These are phyloP conservation scores for Waltergamsia citrina DNA, from an alignment of 2,329 filamentous ascomycete genomes.

Conservation along the genomic window DNA sequence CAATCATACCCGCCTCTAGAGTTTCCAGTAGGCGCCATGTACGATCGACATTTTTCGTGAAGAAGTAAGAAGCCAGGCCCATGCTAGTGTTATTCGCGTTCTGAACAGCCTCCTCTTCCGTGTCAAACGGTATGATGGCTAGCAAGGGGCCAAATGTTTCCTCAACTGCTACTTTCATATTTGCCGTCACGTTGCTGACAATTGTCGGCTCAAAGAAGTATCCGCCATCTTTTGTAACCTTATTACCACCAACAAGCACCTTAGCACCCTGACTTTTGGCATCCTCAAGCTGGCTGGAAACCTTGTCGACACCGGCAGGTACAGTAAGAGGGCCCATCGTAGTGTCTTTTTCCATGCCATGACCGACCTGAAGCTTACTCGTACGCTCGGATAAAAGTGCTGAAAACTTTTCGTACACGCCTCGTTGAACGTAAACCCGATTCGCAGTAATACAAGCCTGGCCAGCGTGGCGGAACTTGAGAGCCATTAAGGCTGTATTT, in stretches of 20 bases:
- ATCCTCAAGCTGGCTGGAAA: constrained; percentile 51
- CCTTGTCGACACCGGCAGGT: constrained; percentile 36
- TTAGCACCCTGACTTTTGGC: constrained; percentile 55
- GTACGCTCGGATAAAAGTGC: constrained; percentile 1
- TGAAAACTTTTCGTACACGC: constrained; percentile 6
- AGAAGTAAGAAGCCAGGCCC: constrained; percentile 66
- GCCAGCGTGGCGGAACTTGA: constrained; percentile 40
- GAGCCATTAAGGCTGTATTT: constrained; percentile 27
- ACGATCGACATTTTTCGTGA: constrained; percentile 34
- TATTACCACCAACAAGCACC: constrained; percentile 51
- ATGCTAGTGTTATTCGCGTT: constrained; percentile 59
- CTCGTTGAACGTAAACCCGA: constrained; percentile 38
- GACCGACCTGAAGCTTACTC: constrained; percentile 30
- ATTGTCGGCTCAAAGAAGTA: constrained; percentile 66
- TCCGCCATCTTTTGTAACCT: constrained; percentile 40
- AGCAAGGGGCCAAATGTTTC: constrained; percentile 68
- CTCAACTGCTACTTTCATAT: constrained; percentile 58
- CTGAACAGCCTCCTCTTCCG: constrained; percentile 59
- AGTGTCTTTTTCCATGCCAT: constrained; percentile 43
- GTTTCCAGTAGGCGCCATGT: constrained; percentile 33
- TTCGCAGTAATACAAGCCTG: constrained; percentile 51
- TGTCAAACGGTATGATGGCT: constrained; percentile 58
- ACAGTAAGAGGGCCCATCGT: constrained; percentile 60
- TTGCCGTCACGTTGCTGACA: constrained; percentile 53
- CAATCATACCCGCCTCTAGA: constrained; percentile 35